Percentiles rank a stretch among this genome's conserved stretches.
Evolutionary conservation across 805 yeast species (phyloP).

Genomic region (Cyberlindnera americana): DNA sequence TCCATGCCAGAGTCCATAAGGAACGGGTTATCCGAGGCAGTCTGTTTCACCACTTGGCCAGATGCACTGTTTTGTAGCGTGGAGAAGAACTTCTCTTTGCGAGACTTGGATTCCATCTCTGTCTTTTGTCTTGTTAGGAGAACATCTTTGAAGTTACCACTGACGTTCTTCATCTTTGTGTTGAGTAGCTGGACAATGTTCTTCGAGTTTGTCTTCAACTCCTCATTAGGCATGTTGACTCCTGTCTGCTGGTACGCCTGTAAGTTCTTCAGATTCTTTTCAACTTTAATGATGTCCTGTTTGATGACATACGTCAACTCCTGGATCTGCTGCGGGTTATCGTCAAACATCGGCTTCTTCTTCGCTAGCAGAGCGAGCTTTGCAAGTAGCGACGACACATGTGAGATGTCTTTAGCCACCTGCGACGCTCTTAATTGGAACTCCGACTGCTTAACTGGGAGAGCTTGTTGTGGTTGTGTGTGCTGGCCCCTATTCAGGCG

Average conservation of each 20-base stretch:
- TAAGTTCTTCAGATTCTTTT: slow-evolving; percentile 59
- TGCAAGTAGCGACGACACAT: slow-evolving; percentile 74
- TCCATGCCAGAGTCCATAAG: slow-evolving; percentile 26
- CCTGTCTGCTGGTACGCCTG: slow-evolving; percentile 48
- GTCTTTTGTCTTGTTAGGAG: slow-evolving; percentile 80
- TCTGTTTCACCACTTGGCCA: slow-evolving; percentile 17
- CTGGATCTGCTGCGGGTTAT: slow-evolving; percentile 88
- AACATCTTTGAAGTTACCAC: slow-evolving; percentile 89
- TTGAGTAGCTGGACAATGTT: slow-evolving; percentile 85
- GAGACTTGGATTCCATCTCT: slow-evolving; percentile 72
- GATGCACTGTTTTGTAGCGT: slow-evolving; percentile 25
- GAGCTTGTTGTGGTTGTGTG: slow-evolving; percentile 7
- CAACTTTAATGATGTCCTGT: slow-evolving; percentile 83
- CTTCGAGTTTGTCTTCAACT: slow-evolving; percentile 68
- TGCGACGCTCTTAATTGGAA: slow-evolving; percentile 69
- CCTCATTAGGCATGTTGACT: slow-evolving; percentile 39
- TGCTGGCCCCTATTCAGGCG: slow-evolving; percentile 38
- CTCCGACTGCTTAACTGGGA: slow-evolving; percentile 34
- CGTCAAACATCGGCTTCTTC: slow-evolving; percentile 88
- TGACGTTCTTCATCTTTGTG: slow-evolving; percentile 85
- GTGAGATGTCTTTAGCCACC: slow-evolving; percentile 86
- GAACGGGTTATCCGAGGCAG: slow-evolving; percentile 35
- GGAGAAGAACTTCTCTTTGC: slow-evolving; percentile 82
- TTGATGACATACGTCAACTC: slow-evolving; percentile 77
- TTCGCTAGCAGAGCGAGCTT: slow-evolving; percentile 82